These are phyloP conservation scores for Medicago arabica DNA, from an alignment of 306 rosid genomes.

Conservation along the genomic window DNA sequence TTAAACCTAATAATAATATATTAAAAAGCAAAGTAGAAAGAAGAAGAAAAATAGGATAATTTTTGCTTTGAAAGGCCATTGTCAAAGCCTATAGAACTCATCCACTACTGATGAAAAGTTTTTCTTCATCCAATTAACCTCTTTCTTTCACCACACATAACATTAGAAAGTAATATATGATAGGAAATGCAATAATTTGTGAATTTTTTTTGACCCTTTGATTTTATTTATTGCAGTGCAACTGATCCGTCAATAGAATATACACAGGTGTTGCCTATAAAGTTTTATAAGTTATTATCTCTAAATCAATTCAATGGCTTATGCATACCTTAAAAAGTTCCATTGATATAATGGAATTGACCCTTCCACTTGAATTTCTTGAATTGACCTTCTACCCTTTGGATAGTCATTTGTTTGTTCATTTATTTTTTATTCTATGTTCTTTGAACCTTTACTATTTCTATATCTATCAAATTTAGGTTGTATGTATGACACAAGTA, in stretches of 20 bases:
- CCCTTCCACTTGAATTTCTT: slow-evolving; percentile 45
- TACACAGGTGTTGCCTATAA: slow-evolving; percentile 29
- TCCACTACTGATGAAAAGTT: slow-evolving; percentile 36
- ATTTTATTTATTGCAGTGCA: slow-evolving; percentile 32
- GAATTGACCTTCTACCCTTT: slow-evolving; percentile 44
- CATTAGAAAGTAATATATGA: slow-evolving; percentile 13
- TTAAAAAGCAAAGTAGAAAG: neutral
- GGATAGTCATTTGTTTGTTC: slow-evolving; percentile 30
- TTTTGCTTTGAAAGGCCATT: slow-evolving; percentile 35
- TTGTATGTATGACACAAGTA: neutral
- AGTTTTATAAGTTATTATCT: slow-evolving; percentile 37
- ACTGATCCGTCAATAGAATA: slow-evolving; percentile 38
- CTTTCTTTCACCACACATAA: slow-evolving; percentile 33
- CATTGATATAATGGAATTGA: slow-evolving; percentile 41
- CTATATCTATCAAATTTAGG: slow-evolving; percentile 34
- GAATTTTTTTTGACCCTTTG: neutral
- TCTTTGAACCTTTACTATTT: slow-evolving; percentile 20
- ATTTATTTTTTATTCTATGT: slow-evolving; percentile 31
- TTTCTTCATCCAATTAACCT: slow-evolving; percentile 39
- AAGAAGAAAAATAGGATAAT: slow-evolving; percentile 1
- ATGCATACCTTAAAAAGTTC: slow-evolving; percentile 35
- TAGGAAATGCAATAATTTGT: slow-evolving; percentile 25
- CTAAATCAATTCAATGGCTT: slow-evolving; percentile 38
- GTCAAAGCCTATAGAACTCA: slow-evolving; percentile 40
- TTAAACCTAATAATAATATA: neutral